Percentiles rank a stretch among this genome's conserved stretches.
phyloP scores from a whole-genome alignment of 495 filamentous ascomycete genomes.

The Glutinoglossum americanum region DNA sequence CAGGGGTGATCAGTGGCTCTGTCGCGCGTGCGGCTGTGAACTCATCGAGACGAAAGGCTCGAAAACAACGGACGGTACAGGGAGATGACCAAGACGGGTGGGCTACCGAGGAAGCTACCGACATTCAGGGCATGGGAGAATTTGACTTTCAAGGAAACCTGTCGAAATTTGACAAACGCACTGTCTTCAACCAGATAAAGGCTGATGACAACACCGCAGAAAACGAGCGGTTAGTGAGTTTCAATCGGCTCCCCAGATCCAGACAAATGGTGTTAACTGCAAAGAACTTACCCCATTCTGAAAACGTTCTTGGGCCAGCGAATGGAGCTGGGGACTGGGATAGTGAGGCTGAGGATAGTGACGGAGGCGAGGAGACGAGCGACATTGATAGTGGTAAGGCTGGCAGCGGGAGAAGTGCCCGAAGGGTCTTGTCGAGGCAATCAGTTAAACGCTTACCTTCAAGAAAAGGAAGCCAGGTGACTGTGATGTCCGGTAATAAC shows the following conservation, averaged over 20 bases:
- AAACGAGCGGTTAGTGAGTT: constrained; percentile 67
- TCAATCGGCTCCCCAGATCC: constrained; percentile 50
- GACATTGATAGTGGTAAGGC: constrained; percentile 31
- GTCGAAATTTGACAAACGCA: constrained; percentile 82
- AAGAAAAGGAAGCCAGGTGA: constrained; percentile 34
- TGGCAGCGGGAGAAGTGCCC: constrained; percentile 31
- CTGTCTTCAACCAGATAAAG: constrained; percentile 70
- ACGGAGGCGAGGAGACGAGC: constrained; percentile 26
- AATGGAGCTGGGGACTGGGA: constrained; percentile 30
- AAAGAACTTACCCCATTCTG: constrained; percentile 77
- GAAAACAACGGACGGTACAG: constrained; percentile 9
- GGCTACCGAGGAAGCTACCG: constrained; percentile 90
- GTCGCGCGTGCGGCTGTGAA: background rate
- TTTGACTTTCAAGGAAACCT: constrained; percentile 81
- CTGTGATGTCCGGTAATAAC: constrained; percentile 15
- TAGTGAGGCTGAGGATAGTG: constrained; percentile 46
- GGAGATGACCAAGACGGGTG: constrained; percentile 58
- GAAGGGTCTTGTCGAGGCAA: constrained; percentile 28
- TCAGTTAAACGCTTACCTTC: constrained; percentile 29
- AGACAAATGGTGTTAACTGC: constrained; percentile 62
- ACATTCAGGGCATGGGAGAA: constrained; percentile 86
- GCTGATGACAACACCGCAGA: constrained; percentile 76
- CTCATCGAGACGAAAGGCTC: background rate
- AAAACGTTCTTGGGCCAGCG: constrained; percentile 61
- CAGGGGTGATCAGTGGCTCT: background rate